A percentile compares a stretch with the other conserved stretches of the same genome.
Evolutionary conservation across 768 basidiomycete species (phyloP).

Genomic region (Boletus pseudopeckii): DNA sequence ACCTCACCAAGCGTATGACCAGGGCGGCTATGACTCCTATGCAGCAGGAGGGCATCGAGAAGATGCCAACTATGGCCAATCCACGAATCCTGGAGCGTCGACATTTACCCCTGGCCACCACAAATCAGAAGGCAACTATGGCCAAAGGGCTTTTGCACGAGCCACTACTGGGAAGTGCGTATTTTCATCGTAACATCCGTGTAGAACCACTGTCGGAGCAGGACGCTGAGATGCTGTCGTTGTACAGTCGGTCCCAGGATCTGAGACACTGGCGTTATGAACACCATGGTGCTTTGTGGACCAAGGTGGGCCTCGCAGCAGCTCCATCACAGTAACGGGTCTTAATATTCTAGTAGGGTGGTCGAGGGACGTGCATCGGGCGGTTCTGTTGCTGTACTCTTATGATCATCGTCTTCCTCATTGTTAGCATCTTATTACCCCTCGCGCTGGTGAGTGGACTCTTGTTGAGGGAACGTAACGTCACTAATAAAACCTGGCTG

Average conservation of each 20-base stretch:
- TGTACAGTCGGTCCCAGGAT: conserved; percentile 25
- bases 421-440: conserved; percentile 62
- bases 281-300: conserved; percentile 66
- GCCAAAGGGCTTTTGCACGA: conserved; percentile 41
- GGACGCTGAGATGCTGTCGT: conserved; percentile 2
- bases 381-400: conserved; percentile 76
- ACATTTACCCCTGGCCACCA: conserved; percentile 19
- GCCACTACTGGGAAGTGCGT: conserved; percentile 30
- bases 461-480: neutral
- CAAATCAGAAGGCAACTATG: conserved; percentile 36
- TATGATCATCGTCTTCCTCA: conserved; percentile 59
- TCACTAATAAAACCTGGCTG: conserved; percentile 2
- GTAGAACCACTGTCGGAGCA: neutral
- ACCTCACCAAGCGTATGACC: conserved; percentile 54
- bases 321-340: neutral
- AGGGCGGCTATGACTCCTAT: conserved; percentile 36
- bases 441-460: conserved; percentile 57
- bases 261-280: conserved; percentile 53
- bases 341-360: conserved; percentile 42
- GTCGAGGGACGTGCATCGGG: conserved; percentile 56
- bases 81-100: conserved; percentile 11
- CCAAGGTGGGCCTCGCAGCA: conserved; percentile 41
- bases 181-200: conserved; percentile 4
- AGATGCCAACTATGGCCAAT: conserved; percentile 28
- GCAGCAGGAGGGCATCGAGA: conserved; percentile 35